Base-by-base conservation (phyloP, 179 eudicot species). In the Silene noctiflora region DNA sequence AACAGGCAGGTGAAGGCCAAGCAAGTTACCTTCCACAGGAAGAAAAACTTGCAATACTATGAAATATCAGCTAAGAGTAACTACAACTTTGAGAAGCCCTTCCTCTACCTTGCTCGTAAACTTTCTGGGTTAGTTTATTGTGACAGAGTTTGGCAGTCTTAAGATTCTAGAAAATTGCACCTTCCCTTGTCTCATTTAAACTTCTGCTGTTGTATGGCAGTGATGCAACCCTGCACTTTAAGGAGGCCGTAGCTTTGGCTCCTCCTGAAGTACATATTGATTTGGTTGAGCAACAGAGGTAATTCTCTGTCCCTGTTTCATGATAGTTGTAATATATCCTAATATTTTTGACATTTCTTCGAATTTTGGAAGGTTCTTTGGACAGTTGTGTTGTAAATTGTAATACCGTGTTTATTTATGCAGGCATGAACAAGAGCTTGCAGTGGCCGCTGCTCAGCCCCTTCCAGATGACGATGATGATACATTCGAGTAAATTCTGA, bases 91-190 rank as follows among this genome's bases (percentile, higher is more conserved):
- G 69, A 65, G 44, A 65, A 65, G 69, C 69, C 42, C 16, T 65
- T 65, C 44, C 69, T 65, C 13, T 65, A 65, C 69, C 69, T 65
- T 29, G 69, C 69, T 65, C 69, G 69, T 65, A 65, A 65, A 65
- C 69, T 65, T 65, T 42, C 44, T 65, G 69, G 69, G 69, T 65
- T 27, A 65, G 69, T 65, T 13, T 65, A 51, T 16, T 17, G 5
- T 29, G 29, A 27, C n/a, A 63, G n/a, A 3, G 5, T 25, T 4
- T 63, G 1, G 17, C 1, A n/a, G 3, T 65, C 7, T 16, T 16
- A 27, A 0, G 3, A 3, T 65, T 4, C 33, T 11, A 13, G 9
- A 13, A 65, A 65, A 3, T 65, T 19, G 4, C 44, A 29, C 69
- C 17, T 31, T 6, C 6, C 65, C 6, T 14, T 1, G 21, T 25